Percentiles rank a stretch among this genome's conserved stretches.
phyloP scores from a whole-genome alignment of 108 stramenopile species.

The Phaeodactylum tricornutum region DNA sequence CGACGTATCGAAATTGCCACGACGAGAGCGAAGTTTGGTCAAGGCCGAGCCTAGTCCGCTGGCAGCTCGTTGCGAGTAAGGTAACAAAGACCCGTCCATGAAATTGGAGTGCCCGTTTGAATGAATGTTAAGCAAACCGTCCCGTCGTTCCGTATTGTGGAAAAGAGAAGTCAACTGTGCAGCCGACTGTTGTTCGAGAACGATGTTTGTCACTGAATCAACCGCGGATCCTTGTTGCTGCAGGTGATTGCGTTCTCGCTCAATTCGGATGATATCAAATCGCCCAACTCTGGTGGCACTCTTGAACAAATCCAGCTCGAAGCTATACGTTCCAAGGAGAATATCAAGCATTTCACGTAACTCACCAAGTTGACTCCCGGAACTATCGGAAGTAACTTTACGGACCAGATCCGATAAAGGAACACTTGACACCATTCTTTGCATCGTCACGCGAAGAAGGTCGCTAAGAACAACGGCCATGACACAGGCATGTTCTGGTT shows the following conservation, averaged over 20 bases:
- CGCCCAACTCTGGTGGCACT: conserved; percentile 52
- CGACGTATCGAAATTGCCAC: not conserved
- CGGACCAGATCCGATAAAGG: conserved; percentile 65
- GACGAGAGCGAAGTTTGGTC: conserved; percentile 1
- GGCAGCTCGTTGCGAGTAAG: not conserved
- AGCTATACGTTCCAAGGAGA: conserved; percentile 55
- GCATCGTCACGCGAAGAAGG: conserved; percentile 68
- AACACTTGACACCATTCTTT: conserved; percentile 70
- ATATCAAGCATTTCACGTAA: conserved; percentile 71
- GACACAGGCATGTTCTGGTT: conserved; percentile 35
- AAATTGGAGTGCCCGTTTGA: not conserved
- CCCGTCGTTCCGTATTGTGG: not conserved
- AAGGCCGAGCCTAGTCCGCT: not conserved
- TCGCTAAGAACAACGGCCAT: conserved; percentile 53
- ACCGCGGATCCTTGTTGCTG: conserved; percentile 23
- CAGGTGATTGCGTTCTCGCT: conserved; percentile 23
- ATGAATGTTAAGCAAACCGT: not conserved
- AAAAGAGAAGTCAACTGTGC: not conserved
- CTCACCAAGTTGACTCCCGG: conserved; percentile 71
- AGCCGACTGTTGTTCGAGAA: not conserved
- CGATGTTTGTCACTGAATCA: conserved; percentile 7
- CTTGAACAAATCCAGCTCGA: conserved; percentile 50
- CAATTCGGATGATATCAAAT: conserved; percentile 41
- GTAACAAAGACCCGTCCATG: too few species aligned
- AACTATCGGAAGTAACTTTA: conserved; percentile 72